These are phyloP conservation scores for Lactarius tabidus DNA, from an alignment of 768 basidiomycete genomes.

Conservation along the genomic window DNA sequence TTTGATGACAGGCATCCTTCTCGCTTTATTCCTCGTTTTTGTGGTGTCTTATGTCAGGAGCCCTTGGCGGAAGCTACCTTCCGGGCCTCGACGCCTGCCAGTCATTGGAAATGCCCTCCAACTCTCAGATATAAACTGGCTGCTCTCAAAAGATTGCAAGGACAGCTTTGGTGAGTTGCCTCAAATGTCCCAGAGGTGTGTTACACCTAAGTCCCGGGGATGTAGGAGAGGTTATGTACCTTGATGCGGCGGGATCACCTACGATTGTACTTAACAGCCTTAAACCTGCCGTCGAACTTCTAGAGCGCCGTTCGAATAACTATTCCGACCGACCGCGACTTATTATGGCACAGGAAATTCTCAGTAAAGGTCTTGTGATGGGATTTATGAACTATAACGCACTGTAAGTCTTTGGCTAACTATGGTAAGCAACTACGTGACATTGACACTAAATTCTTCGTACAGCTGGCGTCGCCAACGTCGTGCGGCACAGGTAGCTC, in stretches of 20 bases:
- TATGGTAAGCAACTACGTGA: neutral
- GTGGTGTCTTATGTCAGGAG: neutral
- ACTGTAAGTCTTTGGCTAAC: neutral
- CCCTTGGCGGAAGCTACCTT: conserved; percentile 13
- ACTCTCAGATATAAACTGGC: conserved; percentile 3
- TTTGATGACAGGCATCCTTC: neutral
- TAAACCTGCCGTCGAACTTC: conserved; percentile 29
- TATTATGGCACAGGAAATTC: conserved; percentile 15
- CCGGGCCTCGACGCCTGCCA: conserved; percentile 4
- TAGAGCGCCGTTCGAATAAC: conserved; percentile 29
- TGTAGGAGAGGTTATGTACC: conserved; percentile 26
- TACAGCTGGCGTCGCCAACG: conserved; percentile 33
- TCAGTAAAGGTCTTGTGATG: conserved; percentile 6
- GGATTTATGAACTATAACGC: neutral
- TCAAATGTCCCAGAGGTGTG: too few species aligned
- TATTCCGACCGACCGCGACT: conserved; percentile 27
- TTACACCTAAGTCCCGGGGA: neutral
- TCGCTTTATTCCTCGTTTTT: neutral
- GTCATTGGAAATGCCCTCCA: conserved; percentile 12
- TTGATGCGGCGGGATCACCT: conserved; percentile 22
- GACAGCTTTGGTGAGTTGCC: neutral
- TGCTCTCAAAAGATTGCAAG: conserved; percentile 8
- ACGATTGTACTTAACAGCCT: conserved; percentile 29
- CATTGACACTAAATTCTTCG: neutral
- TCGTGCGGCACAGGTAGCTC: conserved; percentile 25